phyloP scores from a whole-genome alignment of 495 filamentous ascomycete genomes.

The Aspergillus sparsus region DNA sequence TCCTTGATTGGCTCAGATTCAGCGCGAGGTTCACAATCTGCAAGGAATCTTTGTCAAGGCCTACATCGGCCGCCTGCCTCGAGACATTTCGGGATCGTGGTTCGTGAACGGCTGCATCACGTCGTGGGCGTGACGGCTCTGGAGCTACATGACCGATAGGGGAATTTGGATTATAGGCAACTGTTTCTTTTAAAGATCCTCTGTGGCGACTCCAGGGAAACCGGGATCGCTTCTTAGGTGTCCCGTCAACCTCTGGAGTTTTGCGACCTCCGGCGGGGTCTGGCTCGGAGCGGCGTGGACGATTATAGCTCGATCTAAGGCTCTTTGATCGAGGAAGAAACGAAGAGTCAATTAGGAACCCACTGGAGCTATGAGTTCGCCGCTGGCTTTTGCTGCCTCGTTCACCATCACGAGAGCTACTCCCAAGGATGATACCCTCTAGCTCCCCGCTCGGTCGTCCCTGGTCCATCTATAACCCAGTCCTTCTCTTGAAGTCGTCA shows the following conservation, averaged over 20 bases:
- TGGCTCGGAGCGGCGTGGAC: constrained; percentile 30
- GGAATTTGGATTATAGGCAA: constrained; percentile 14
- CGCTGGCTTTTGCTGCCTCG: constrained; percentile 31
- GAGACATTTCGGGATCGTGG: constrained; percentile 17
- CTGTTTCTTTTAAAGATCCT: constrained; percentile 28
- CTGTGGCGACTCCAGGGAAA: constrained; percentile 44
- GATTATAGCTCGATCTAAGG: constrained; percentile 30
- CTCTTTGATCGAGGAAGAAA: constrained; percentile 36
- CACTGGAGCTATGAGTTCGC: constrained; percentile 42
- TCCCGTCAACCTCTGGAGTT: constrained; percentile 34
- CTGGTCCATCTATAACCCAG: constrained; percentile 33
- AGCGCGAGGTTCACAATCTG: constrained; percentile 91
- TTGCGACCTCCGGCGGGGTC: constrained; percentile 35
- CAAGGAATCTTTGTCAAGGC: constrained; percentile 70
- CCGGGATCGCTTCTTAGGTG: constrained; percentile 43
- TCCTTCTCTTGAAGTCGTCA: constrained; percentile 23
- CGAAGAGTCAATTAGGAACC: constrained; percentile 48
- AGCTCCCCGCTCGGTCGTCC: constrained; percentile 39
- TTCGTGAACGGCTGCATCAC: constrained; percentile 11
- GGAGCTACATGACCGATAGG: not conserved
- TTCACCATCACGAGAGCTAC: constrained; percentile 43
- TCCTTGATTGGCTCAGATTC: constrained; percentile 79
- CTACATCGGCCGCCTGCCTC: constrained; percentile 26
- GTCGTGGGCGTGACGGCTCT: constrained; percentile 1
- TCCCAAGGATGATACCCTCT: constrained; percentile 45